Base-by-base conservation (phyloP, 1,139 yeast genomes). In the Candida neerlandica region DNA sequence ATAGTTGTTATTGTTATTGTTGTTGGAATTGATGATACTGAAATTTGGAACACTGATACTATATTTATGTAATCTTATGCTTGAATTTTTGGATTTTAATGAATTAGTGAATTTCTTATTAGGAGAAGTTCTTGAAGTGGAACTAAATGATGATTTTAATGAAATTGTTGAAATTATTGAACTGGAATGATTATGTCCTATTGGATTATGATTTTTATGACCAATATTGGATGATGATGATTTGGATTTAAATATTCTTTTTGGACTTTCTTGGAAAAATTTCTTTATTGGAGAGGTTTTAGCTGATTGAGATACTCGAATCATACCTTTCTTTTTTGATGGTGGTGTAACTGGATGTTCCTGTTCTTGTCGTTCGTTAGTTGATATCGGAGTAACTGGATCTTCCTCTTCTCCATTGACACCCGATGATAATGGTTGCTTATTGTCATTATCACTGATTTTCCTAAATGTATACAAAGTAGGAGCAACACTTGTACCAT, bases 231-330 rank as follows among this genome's bases (percentile, higher is more conserved):
- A 21, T n/a, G 21, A 37, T 4, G 30, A 19, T 30, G 50, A 43
- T 34, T 51, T 49, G 41, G 53, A 32, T 44, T 51, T 5, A 67
- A 65, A 53, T 37, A 73, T 49, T 46, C 69, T 60, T 50, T 61
- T 70, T 4, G 78, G 78, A 46, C 75, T 70, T 48, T 64, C 75
- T 41, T 62, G 62, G 38, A 70, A 59, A 35, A 73, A 59, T 49
- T 60, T 66, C 46, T 63, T 70, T n/a, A 72, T 62, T 4, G 78
- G 76, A 2, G 76, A 70, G 1, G 66, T 37, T 26, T 26, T 41
- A 15, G 44, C 43, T 12, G 47, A 41, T 41, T 34, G 40, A 12
- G 41, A 37, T 37, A 23, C 9, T 23, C 21, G 21, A 23, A 21
- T 10, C 10, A 37, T 19, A 14, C 41, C 21, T 23, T n/a, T 37